Evolutionary conservation across 192 early-diverging fungal species (phyloP), one percentile per base, ranked within the genome.

Genomic region (Linnemannia zychae): DNA sequence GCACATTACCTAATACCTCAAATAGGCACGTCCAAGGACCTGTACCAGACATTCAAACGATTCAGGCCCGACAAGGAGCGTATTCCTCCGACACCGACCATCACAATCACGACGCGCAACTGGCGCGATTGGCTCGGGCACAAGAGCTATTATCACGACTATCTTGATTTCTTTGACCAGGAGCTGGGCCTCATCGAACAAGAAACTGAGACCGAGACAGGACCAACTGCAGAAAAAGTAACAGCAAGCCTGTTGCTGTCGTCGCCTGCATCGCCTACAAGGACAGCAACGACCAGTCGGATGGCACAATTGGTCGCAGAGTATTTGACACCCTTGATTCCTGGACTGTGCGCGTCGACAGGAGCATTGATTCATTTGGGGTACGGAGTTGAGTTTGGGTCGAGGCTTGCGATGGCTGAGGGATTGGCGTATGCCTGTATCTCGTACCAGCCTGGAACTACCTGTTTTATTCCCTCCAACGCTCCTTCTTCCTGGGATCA

Each of bases 131-230:
- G 81, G 81, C 46, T 84, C 0, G 81, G 81, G 15, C 81, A 84
- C 72, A 84, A 84, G 53, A 78, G 76, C 50, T 84, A 84, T 34
- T 84, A 84, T 44, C 81, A 84, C 53, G 81, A 84, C 67, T 84
- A 84, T 34, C 81, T 84, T 33, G 81, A 84, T 38, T 84, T 84
- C 63, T 84, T 84, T 31, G 76, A 84, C 36, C 76, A 77, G 49
- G 81, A 84, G 52, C 33, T 84, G 38, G 66, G 40, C 49, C 76
- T 74, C 22, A 16, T 84, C 31, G 81, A 78, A 16, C 24, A 63
- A 40, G 71, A 38, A 60, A 47, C 36, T 28, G 60, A 49, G 67
- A 75, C 52, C 28, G 40, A 28, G 20, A 20, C 44, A 37, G 33
- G 38, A 46, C 63, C 24, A 31, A n/a, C n/a, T n/a, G n/a, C n/a